Evolutionary conservation across 495 filamentous ascomycete genomes (phyloP).

Genomic region (Penicillium canariense): DNA sequence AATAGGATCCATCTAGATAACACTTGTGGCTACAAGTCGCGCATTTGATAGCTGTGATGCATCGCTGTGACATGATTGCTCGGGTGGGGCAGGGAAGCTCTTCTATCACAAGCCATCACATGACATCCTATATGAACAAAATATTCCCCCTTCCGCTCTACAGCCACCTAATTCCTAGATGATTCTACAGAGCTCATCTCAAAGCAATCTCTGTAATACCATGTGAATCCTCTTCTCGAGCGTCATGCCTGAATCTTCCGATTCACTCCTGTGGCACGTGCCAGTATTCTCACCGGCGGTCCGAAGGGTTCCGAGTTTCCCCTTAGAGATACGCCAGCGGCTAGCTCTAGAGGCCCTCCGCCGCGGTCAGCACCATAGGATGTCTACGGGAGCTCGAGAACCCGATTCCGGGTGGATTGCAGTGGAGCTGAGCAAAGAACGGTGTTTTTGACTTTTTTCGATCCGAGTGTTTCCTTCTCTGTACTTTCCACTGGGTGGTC

Average conservation of each 20-base stretch:
- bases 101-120: background rate
- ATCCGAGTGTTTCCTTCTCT: slow-evolving; percentile 19
- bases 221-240: slow-evolving; percentile 14
- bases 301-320: slow-evolving; percentile 28
- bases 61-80: background rate
- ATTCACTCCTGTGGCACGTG: slow-evolving; percentile 18
- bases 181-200: background rate
- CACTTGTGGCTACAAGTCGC: too few species aligned
- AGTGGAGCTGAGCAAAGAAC: slow-evolving; percentile 16
- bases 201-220: slow-evolving; percentile 1
- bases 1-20: too few species aligned
- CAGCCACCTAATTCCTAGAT: background rate
- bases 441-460: slow-evolving; percentile 5
- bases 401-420: slow-evolving; percentile 10
- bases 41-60: too few species aligned
- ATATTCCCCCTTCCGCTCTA: background rate
- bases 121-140: background rate
- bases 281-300: slow-evolving; percentile 18
- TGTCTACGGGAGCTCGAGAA: slow-evolving; percentile 11
- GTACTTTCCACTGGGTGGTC: background rate
- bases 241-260: slow-evolving; percentile 19
- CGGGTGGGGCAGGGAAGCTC: background rate
- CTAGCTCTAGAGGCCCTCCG: background rate
- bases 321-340: slow-evolving; percentile 14
- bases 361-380: background rate